Conservation (phyloP, 1,284 basidiomycete species). For the Inonotus obliquus region DNA sequence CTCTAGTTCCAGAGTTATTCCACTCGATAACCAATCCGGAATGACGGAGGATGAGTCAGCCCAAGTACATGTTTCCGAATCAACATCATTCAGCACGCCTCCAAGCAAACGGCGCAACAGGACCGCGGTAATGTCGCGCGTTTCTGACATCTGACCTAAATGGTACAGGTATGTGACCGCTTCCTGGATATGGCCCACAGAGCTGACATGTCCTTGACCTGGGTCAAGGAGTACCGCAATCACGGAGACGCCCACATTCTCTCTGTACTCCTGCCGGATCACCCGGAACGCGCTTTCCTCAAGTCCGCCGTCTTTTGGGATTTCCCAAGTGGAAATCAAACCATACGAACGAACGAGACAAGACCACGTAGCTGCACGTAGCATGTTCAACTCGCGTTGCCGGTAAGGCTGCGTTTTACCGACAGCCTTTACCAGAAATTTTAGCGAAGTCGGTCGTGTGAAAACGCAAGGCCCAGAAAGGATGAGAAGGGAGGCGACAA, state of each 20-base stretch:
- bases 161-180: neutral
- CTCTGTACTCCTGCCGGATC: slow-evolving; percentile 7
- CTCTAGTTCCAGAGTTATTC: neutral
- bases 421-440: slow-evolving; percentile 9
- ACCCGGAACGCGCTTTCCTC: slow-evolving; percentile 1
- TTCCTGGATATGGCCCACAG: neutral
- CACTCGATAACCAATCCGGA: slow-evolving; percentile 9
- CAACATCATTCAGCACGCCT: neutral
- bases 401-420: slow-evolving; percentile 3
- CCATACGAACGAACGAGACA: slow-evolving; percentile 13
- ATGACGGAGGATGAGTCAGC: neutral
- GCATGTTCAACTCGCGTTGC: neutral
- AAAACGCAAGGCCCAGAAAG: slow-evolving; percentile 13
- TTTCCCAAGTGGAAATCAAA: neutral
- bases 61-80: slow-evolving; percentile 1
- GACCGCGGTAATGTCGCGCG: neutral
- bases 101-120: slow-evolving; percentile 8
- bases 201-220: neutral
- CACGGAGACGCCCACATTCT: slow-evolving; percentile 4
- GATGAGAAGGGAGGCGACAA: slow-evolving; percentile 3
- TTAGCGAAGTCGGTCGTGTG: slow-evolving; percentile 7
- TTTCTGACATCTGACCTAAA: neutral
- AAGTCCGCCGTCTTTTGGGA: neutral
- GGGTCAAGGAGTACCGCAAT: slow-evolving; percentile 1
- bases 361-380: slow-evolving; percentile 9